phyloP scores from a whole-genome alignment of 176 grass and related monocot species.

The Eragrostis nindensis region DNA sequence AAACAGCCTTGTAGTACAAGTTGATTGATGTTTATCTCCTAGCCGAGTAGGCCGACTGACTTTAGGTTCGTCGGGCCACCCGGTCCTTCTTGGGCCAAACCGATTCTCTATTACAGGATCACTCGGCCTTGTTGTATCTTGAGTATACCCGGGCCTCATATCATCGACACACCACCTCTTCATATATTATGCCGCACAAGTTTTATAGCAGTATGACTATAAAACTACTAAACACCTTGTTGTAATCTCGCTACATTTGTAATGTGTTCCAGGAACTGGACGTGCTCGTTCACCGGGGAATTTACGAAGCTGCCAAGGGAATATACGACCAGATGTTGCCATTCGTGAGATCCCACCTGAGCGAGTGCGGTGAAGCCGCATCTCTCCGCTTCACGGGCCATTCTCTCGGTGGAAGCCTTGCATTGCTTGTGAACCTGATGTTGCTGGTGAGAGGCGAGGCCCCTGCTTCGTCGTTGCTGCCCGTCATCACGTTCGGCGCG shows the following conservation, averaged over 20 bases:
- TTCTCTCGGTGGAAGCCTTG: constrained; percentile 88
- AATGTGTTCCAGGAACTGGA: constrained; percentile 56
- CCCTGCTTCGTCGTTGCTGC: constrained; percentile 58
- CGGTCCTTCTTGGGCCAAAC: too few species aligned
- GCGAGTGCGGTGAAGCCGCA: constrained; percentile 46
- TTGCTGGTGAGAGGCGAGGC: constrained; percentile 62
- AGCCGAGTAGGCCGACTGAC: too few species aligned
- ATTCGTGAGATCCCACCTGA: constrained; percentile 68
- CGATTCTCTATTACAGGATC: too few species aligned
- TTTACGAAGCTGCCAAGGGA: constrained; percentile 94
- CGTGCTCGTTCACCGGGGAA: constrained; percentile 89
- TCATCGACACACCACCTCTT: too few species aligned
- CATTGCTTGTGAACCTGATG: constrained; percentile 91
- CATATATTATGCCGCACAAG: not conserved
- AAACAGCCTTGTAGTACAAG: too few species aligned
- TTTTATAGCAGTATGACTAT: not conserved
- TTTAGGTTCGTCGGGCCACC: too few species aligned
- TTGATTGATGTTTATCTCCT: too few species aligned
- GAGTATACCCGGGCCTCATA: too few species aligned
- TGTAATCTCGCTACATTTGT: constrained; percentile 7
- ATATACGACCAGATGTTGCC: constrained; percentile 92
- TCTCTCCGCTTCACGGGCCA: constrained; percentile 76
- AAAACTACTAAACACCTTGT: not conserved
- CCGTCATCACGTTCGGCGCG: constrained; percentile 88
- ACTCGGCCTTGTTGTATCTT: too few species aligned